Evolutionary conservation across 805 yeast species (phyloP).

Genomic region (Pichia heedii): DNA sequence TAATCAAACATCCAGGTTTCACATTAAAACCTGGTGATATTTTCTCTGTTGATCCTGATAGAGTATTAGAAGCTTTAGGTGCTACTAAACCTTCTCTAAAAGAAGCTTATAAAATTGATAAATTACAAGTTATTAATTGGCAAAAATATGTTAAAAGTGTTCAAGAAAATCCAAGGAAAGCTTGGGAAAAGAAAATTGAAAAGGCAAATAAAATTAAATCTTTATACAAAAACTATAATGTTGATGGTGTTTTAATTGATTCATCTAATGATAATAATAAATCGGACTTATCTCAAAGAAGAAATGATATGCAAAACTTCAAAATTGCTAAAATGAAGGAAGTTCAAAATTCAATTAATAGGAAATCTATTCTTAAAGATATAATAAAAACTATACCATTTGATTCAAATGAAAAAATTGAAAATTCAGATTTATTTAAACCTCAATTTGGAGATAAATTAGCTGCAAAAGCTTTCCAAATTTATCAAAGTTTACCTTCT

Average conservation of each 20-base stretch:
- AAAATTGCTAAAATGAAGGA: slow-evolving; percentile 30
- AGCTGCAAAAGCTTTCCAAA: slow-evolving; percentile 27
- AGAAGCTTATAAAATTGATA: slow-evolving; percentile 61
- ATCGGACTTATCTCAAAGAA: slow-evolving; percentile 24
- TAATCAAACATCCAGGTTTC: slow-evolving; percentile 70
- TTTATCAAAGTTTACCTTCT: slow-evolving; percentile 24
- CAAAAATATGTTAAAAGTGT: slow-evolving; percentile 60
- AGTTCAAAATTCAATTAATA: slow-evolving; percentile 30
- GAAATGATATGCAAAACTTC: slow-evolving; percentile 17
- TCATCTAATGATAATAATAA: slow-evolving; percentile 13
- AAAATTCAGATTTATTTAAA: slow-evolving; percentile 27
- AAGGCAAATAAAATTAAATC: slow-evolving; percentile 35
- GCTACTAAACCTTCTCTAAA: slow-evolving; percentile 68
- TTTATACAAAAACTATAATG: slow-evolving; percentile 16
- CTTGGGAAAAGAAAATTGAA: slow-evolving; percentile 41
- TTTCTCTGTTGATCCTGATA: slow-evolving; percentile 76
- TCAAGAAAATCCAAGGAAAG: slow-evolving; percentile 43
- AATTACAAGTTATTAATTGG: slow-evolving; percentile 66
- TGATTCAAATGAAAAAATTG: slow-evolving; percentile 9
- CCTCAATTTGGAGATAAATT: slow-evolving; percentile 28
- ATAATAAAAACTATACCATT: slow-evolving; percentile 28
- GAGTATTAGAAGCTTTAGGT: slow-evolving; percentile 80
- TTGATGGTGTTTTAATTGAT: slow-evolving; percentile 12
- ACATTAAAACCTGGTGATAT: slow-evolving; percentile 78
- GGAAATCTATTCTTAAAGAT: slow-evolving; percentile 37